Base-by-base conservation (phyloP, 2,329 filamentous ascomycete genomes). In the Cladobotryum protrusum region DNA sequence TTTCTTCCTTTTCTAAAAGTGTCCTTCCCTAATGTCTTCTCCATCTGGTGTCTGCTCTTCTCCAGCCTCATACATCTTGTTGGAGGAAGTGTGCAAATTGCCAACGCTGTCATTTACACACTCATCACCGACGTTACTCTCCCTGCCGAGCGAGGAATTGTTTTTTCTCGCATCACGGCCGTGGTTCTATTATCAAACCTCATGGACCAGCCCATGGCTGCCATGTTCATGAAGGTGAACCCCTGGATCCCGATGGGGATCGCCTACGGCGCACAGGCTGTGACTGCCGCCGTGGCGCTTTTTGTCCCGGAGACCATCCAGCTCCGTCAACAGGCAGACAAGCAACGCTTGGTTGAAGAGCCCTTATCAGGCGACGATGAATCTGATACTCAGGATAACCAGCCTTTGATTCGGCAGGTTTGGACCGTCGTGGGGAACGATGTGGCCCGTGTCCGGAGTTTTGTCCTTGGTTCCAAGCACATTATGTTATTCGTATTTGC, bases 41-140 rank as follows among this genome's bases (percentile, higher is more conserved):
- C 70, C 1, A 56, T 73, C 19, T 72, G 72, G 72, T 56, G 61
- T 2, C 57, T 70, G 2, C 64, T 68, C 41, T 63, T 67, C 2
- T 60, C 63, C 5, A 57, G 60, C 4, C 11, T 67, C 1, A 67
- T 69, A 17, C 62, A 59, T 18, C 57, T 75, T 46, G 64, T 76
- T 43, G 73, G 74, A 1, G 71, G 72, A 9, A 72, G 72, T 17
- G 54, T 55, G 0, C 54, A 63, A 13, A 68, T 75, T 52, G 60
- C 66, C 0, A 53, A 56, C 2, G 72, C 73, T 45, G 75, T 76
- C 70, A 49, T 72, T 7, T 75, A 66, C 58, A 77, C 74, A 6
- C 64, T 71, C 36, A 50, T 75, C 13, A 66, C 70, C n/a, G 74
- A 77, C 47, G 67, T 72, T 1, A 59, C 70, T 0, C 70, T 70